Percentiles rank a stretch among this genome's conserved stretches.
Evolutionary conservation across 1,284 basidiomycete genomes (phyloP).

Genomic region (Ustilago lituana): DNA sequence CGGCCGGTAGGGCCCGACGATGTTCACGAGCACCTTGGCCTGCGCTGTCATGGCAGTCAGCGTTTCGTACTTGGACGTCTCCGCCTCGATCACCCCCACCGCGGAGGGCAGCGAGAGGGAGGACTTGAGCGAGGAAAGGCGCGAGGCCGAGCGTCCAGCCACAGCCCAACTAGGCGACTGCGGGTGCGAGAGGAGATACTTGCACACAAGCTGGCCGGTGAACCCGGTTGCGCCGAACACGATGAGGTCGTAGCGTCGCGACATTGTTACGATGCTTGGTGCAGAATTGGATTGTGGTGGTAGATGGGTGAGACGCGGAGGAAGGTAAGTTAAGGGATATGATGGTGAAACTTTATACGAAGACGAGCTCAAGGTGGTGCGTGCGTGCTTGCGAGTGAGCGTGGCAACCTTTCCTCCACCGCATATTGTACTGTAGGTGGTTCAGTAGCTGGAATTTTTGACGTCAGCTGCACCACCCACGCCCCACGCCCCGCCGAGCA

Average conservation of each 20-base stretch:
- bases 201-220: conserved; percentile 53
- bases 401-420: too few species aligned
- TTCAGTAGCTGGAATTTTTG: too few species aligned
- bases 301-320: not conserved
- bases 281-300: too few species aligned
- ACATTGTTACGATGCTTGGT: conserved; percentile 34
- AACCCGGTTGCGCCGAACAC: conserved; percentile 64
- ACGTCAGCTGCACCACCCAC: too few species aligned
- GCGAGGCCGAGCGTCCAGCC: conserved; percentile 53
- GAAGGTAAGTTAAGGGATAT: too few species aligned
- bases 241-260: conserved; percentile 47
- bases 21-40: conserved; percentile 51
- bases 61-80: conserved; percentile 33
- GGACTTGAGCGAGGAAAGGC: conserved; percentile 37
- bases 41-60: conserved; percentile 40
- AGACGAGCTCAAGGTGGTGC: too few species aligned
- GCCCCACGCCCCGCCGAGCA: too few species aligned
- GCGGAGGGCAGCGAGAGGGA: conserved; percentile 29
- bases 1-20: conserved; percentile 54
- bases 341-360: too few species aligned
- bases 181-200: conserved; percentile 52
- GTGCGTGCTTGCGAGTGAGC: too few species aligned
- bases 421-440: too few species aligned
- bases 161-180: conserved; percentile 50
- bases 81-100: conserved; percentile 51